phyloP scores from a whole-genome alignment of 1,139 yeast genomes.

The Debaryomyces sp. region DNA sequence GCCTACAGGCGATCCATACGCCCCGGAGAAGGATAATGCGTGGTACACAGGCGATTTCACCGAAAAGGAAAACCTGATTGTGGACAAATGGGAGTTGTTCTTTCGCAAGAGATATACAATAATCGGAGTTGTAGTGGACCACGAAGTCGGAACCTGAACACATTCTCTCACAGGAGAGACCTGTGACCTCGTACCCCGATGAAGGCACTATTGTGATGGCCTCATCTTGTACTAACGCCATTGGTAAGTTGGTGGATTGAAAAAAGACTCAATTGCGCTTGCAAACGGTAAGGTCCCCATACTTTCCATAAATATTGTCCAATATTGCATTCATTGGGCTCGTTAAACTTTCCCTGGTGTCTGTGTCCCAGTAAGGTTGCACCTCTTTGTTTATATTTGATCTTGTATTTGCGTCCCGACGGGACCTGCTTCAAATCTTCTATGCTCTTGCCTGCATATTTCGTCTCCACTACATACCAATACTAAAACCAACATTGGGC shows the following conservation, averaged over 20 bases:
- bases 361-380: no score
- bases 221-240: no score
- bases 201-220: no score
- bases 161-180: background rate
- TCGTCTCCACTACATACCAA: background rate
- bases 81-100: slow-evolving; percentile 61
- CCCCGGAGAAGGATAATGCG: slow-evolving; percentile 26
- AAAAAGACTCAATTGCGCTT: background rate
- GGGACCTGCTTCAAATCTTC: background rate
- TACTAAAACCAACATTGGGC: background rate
- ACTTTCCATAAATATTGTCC: no score
- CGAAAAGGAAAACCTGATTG: slow-evolving; percentile 50
- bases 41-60: slow-evolving; percentile 54
- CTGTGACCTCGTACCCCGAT: background rate
- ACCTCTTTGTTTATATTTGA: no score
- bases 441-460: background rate
- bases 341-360: no score
- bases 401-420: background rate
- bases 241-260: background rate
- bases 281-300: background rate
- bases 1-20: slow-evolving; percentile 17
- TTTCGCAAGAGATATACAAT: slow-evolving; percentile 52
- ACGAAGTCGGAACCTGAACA: slow-evolving; percentile 15
- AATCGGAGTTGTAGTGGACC: slow-evolving; percentile 40
- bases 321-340: no score